Evolutionary conservation across 1,284 basidiomycete species (phyloP), one percentile per base, ranked within the genome.

Genomic region (Fomes fomentarius): DNA sequence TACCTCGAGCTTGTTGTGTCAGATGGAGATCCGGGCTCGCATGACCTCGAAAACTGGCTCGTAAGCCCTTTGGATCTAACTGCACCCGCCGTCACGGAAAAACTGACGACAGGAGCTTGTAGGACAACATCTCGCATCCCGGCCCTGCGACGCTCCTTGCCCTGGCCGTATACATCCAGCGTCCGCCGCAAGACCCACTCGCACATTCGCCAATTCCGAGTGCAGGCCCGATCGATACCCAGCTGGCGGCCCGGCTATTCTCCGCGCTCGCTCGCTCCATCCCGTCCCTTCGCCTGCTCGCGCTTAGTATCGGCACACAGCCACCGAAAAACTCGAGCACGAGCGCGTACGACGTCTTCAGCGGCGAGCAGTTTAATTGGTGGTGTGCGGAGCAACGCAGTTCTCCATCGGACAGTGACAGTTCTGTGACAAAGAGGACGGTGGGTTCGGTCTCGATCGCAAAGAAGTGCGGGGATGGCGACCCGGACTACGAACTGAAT

Each of bases 1-100:
- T 47, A 21, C 31, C 11, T 50, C 8, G 45, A 52, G 38, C 31
- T 47, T 9, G 21, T 52, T 12, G 35, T 52, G 11, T 38, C 21
- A 9, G 43, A 46, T 7, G 14, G 17, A 26, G n/a, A 40, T 17
- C 35, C 34, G 9, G 30, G 15, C 15, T 28, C 38, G 12, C 26
- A 14, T 0, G 43, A 46, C 17, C 38, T 49, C 11, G 40, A 41
- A 22, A 17, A 25, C 31, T 50, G 48, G 48, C 42, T 52, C 19
- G 50, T 52, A 21, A 25, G 50, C 33, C 31, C 6, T 5, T n/a
- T n/a, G n/a, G n/a, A n/a, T n/a, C n/a, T n/a, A n/a, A n/a, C 25
- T 17, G 7, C 12, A 9, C 14, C 46, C 1, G 2, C 15, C 46
- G 25, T 30, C 4, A 15, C 17, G 2, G 26, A 38, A 19, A 7